Conservation (phyloP, 2,329 filamentous ascomycete genomes). For the Hypoxylon sp. region DNA sequence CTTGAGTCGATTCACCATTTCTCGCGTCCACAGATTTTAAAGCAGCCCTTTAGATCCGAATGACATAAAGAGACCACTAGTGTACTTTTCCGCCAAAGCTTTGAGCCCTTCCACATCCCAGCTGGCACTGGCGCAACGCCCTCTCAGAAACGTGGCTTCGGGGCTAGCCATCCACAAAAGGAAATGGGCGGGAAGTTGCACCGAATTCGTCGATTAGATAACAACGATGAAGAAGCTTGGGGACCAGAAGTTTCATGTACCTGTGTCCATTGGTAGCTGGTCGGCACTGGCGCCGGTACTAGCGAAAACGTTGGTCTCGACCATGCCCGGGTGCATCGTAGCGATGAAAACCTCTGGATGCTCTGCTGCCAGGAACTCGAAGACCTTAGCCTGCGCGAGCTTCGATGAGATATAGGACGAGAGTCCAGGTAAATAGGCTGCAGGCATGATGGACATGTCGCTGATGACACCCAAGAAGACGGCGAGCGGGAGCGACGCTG, state of each 20-base stretch:
- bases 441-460: background rate
- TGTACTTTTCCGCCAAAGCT: too few species aligned
- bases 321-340: slow-evolving; percentile 38
- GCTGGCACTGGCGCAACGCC: slow-evolving; percentile 22
- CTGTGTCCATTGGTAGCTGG: slow-evolving; percentile 21
- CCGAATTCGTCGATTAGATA: too few species aligned
- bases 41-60: too few species aligned
- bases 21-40: too few species aligned
- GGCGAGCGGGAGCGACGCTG: too few species aligned
- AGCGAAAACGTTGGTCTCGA: slow-evolving; percentile 36
- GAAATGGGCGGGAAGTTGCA: slow-evolving; percentile 26
- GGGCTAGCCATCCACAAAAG: slow-evolving; percentile 25
- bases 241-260: slow-evolving; percentile 3
- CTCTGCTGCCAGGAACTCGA: slow-evolving; percentile 39
- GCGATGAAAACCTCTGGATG: slow-evolving; percentile 35
- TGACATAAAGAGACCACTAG: too few species aligned
- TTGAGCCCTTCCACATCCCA: slow-evolving; percentile 35
- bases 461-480: slow-evolving; percentile 20
- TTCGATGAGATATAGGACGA: slow-evolving; percentile 27
- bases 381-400: slow-evolving; percentile 31
- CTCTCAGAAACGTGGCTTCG: slow-evolving; percentile 27
- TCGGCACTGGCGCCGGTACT: slow-evolving; percentile 36
- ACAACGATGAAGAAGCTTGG: background rate
- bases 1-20: too few species aligned
- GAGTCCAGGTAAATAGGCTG: slow-evolving; percentile 20